A percentile compares a stretch with the other conserved stretches of the same genome.
Evolutionary conservation across 2,329 filamentous ascomycete genomes (phyloP).

Genomic region (Penicillium sp.): DNA sequence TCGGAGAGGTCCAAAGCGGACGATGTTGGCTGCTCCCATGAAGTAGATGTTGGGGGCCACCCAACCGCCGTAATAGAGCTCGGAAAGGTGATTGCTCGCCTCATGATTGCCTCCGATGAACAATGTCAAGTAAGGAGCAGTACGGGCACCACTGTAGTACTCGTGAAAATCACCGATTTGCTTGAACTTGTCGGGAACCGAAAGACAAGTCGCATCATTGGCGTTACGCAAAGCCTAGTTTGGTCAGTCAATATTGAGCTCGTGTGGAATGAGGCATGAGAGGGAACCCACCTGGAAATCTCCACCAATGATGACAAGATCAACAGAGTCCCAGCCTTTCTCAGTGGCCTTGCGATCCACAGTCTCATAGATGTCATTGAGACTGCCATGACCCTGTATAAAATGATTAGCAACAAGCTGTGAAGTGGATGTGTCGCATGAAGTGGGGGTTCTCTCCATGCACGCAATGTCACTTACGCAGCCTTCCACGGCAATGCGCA

Average conservation of each 20-base stretch:
- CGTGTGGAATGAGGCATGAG: constrained; percentile 3
- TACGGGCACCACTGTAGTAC: constrained; percentile 79
- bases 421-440: neutral
- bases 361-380: constrained; percentile 87
- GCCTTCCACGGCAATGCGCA: constrained; percentile 82
- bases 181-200: constrained; percentile 84
- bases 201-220: constrained; percentile 82
- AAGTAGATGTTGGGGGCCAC: constrained; percentile 97
- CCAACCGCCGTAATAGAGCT: constrained; percentile 96
- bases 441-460: neutral
- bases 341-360: constrained; percentile 66
- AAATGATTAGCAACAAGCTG: constrained; percentile 14
- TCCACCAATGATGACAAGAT: constrained; percentile 90
- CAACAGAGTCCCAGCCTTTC: constrained; percentile 77
- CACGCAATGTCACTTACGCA: constrained; percentile 60
- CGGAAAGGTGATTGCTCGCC: constrained; percentile 83
- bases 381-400: constrained; percentile 77
- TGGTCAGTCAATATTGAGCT: neutral
- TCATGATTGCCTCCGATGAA: constrained; percentile 97
- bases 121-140: constrained; percentile 83
- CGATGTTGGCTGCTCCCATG: constrained; percentile 85
- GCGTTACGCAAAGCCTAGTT: constrained; percentile 79
- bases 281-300: constrained; percentile 74
- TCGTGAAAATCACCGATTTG: constrained; percentile 87
- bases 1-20: constrained; percentile 78